phyloP scores from a whole-genome alignment of 2,329 filamentous ascomycete species.

The Diaporthe sp. region DNA sequence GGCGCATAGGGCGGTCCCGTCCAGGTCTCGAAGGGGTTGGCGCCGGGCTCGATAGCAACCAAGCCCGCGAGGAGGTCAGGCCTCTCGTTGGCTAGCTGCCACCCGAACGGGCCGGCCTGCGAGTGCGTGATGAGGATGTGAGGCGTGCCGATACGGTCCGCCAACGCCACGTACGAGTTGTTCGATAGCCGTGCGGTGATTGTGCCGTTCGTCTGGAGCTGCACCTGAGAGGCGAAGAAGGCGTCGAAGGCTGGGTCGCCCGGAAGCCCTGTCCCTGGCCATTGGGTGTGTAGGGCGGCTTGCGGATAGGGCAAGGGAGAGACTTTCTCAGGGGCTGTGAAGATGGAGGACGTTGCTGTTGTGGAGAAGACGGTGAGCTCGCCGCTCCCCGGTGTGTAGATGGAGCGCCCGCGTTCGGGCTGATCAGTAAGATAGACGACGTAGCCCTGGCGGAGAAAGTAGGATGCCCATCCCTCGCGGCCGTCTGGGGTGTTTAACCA shows the following conservation, averaged over 20 bases:
- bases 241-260: slow-evolving; percentile 63
- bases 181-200: slow-evolving; percentile 35
- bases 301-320: slow-evolving; percentile 43
- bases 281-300: slow-evolving; percentile 52
- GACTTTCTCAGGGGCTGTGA: slow-evolving; percentile 50
- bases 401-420: slow-evolving; percentile 54
- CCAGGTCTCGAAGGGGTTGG: slow-evolving; percentile 59
- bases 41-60: slow-evolving; percentile 65
- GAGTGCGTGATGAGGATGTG: slow-evolving; percentile 64
- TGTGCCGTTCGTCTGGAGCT: slow-evolving; percentile 52
- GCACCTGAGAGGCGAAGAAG: slow-evolving; percentile 60
- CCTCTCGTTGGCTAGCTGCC: slow-evolving; percentile 62
- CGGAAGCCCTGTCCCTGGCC: slow-evolving; percentile 55
- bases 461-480: slow-evolving; percentile 59
- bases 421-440: slow-evolving; percentile 60
- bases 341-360: not conserved
- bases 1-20: slow-evolving; percentile 8
- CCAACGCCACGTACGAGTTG: slow-evolving; percentile 37
- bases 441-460: slow-evolving; percentile 58
- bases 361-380: not conserved
- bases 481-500: slow-evolving; percentile 63
- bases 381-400: slow-evolving; percentile 32
- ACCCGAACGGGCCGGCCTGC: slow-evolving; percentile 60
- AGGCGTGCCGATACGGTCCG: slow-evolving; percentile 30
- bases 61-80: slow-evolving; percentile 63